Evolutionary conservation across 2,329 filamentous ascomycete species (phyloP).

Genomic region (Colletotrichum godetiae): DNA sequence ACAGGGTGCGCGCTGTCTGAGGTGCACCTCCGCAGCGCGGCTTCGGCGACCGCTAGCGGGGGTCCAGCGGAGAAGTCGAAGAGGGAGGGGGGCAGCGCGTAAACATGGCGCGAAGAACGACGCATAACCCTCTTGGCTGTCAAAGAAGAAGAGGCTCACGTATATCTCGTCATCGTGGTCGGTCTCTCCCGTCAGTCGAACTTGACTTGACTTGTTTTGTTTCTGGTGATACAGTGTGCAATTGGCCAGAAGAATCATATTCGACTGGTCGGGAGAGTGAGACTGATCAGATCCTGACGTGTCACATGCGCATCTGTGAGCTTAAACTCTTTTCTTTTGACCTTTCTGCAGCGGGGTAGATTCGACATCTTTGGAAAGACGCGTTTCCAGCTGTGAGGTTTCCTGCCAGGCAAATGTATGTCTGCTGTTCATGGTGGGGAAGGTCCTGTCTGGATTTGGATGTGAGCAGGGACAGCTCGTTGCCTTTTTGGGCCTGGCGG

Average conservation of each 20-base stretch:
- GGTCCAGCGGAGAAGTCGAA: conserved; percentile 3
- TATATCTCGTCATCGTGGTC: background rate
- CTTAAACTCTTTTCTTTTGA: background rate
- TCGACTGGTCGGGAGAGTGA: background rate
- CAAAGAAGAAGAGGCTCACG: background rate
- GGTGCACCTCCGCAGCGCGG: conserved; percentile 9
- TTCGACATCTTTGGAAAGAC: background rate
- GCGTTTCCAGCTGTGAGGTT: conserved; percentile 9
- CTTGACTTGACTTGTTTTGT: background rate
- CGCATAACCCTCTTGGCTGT: background rate
- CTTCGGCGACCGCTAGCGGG: background rate
- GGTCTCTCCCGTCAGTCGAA: background rate
- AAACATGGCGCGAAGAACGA: background rate
- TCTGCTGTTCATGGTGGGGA: conserved; percentile 2
- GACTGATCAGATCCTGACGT: background rate
- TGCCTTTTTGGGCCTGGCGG: conserved; percentile 29
- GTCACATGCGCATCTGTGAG: background rate
- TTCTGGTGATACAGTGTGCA: too few species aligned
- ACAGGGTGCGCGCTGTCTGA: background rate
- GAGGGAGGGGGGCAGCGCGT: background rate
- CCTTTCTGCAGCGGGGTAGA: conserved; percentile 2
- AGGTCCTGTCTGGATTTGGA: conserved; percentile 28
- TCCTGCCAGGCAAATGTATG: background rate
- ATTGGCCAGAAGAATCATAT: too few species aligned
- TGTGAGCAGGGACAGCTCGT: conserved; percentile 33